phyloP scores from a whole-genome alignment of 2,329 filamentous ascomycete species.

The Aspergillus sp. region DNA sequence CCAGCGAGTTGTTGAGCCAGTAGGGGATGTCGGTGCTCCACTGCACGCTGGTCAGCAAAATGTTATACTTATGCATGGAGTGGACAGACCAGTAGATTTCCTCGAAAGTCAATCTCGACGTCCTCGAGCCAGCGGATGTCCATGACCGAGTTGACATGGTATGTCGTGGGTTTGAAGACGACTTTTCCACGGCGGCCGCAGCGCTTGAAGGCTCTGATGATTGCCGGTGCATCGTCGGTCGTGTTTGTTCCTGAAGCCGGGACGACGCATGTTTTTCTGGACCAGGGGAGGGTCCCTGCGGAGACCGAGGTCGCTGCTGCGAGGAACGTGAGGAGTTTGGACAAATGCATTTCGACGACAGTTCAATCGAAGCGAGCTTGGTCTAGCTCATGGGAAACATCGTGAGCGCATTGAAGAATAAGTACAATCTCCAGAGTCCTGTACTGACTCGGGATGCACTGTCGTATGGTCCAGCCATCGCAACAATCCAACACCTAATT shows the following conservation, averaged over 20 bases:
- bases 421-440: too few species aligned
- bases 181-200: constrained; percentile 57
- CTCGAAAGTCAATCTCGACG: constrained; percentile 54
- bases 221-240: constrained; percentile 57
- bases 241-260: constrained; percentile 23
- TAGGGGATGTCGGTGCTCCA: constrained; percentile 50
- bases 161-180: constrained; percentile 55
- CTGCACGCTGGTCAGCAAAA: constrained; percentile 8
- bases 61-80: too few species aligned
- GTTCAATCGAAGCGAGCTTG: not conserved
- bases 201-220: constrained; percentile 54
- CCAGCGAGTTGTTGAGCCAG: constrained; percentile 53
- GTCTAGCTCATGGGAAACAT: too few species aligned
- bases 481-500: not conserved
- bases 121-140: constrained; percentile 53
- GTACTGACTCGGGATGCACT: not conserved
- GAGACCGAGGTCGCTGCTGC: not conserved
- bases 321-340: not conserved
- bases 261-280: constrained; percentile 15
- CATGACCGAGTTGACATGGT: constrained; percentile 56
- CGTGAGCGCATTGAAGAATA: too few species aligned
- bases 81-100: constrained; percentile 48
- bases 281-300: not conserved
- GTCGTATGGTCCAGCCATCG: not conserved
- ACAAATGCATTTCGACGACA: not conserved